Evolutionary conservation across 345 rosid species (phyloP).

Genomic region (Rhizophora apiculata): DNA sequence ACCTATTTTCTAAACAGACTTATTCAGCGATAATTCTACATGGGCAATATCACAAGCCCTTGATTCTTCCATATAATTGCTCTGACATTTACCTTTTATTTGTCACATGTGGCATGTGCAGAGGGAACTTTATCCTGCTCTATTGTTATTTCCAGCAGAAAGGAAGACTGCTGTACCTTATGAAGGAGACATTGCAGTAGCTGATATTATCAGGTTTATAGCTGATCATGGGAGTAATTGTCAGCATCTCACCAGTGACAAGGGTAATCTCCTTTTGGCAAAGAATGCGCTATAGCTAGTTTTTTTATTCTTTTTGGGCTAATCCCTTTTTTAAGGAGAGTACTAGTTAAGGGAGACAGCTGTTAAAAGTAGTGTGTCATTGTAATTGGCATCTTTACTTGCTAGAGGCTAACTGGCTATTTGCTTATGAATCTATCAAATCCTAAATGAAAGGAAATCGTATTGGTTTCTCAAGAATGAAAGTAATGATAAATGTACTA

Average conservation of each 20-base stretch:
- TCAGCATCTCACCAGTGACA: slow-evolving; percentile 43
- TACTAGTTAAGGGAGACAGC: slow-evolving; percentile 4
- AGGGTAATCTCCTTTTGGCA: slow-evolving; percentile 39
- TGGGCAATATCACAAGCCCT: too few species aligned
- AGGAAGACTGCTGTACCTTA: slow-evolving; percentile 49
- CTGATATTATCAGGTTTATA: slow-evolving; percentile 66
- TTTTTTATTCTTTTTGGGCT: neutral
- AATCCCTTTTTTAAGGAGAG: too few species aligned
- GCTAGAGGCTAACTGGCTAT: neutral
- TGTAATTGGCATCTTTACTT: neutral
- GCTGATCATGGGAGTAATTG: slow-evolving; percentile 58
- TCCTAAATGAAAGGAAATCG: neutral
- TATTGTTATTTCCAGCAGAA: slow-evolving; percentile 77
- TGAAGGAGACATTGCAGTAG: slow-evolving; percentile 65
- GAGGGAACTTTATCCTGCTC: slow-evolving; percentile 82
- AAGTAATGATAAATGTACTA: neutral
- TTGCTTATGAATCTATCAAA: neutral
- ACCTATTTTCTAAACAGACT: neutral
- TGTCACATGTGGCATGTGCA: slow-evolving; percentile 36
- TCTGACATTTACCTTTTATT: neutral
- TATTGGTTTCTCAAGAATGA: neutral
- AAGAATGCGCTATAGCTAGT: neutral
- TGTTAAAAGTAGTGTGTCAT: neutral
- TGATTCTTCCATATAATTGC: too few species aligned
- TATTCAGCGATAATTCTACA: neutral